Evolutionary conservation across 805 yeast genomes (phyloP), one percentile per base, ranked within the genome.

Genomic region (Pichia heedii): DNA sequence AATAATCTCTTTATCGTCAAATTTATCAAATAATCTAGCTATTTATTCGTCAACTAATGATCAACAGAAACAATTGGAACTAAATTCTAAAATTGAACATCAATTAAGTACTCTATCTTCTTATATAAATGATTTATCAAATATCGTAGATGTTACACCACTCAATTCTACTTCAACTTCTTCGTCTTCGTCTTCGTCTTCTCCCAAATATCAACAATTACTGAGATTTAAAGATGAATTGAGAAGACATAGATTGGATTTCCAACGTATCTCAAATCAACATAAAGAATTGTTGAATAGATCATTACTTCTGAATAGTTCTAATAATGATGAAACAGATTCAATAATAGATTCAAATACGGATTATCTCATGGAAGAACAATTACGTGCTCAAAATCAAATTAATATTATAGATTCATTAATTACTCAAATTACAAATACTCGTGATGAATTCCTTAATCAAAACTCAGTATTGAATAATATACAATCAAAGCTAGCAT

Each of bases 391-490:
- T 18, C 85, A 84, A 50, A 70, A 71, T 41, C 79, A 93, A 36
- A 80, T 87, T 58, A 70, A 72, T 36, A 67, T 88, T 41, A 85
- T 95, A 15, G 97, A 93, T 58, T 66, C 82, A 36, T 68, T 93
- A 45, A 71, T 90, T 33, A 74, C 74, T n/a, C 89, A 83, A 58
- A 97, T 96, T 1, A 82, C 77, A 65, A 85, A 84, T 52, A 88
- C 97, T 0, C 70, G 97, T 45, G 97, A 89, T 47, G 94, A 85
- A 55, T 73, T 93, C 42, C 52, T 73, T 37, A 70, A 80, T 39
- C 98, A 93, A 65, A 71, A 90, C 46, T 73, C 71, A 33, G 59
- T 74, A 8, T 67, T 93, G 42, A 69, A 70, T 44, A 75, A 68
- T 47, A 84, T 93, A 5, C 84, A 81, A 49, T 70, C 74, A 44